phyloP scores from a whole-genome alignment of 2,329 filamentous ascomycete genomes.

The Chaetomiaceae sp. region DNA sequence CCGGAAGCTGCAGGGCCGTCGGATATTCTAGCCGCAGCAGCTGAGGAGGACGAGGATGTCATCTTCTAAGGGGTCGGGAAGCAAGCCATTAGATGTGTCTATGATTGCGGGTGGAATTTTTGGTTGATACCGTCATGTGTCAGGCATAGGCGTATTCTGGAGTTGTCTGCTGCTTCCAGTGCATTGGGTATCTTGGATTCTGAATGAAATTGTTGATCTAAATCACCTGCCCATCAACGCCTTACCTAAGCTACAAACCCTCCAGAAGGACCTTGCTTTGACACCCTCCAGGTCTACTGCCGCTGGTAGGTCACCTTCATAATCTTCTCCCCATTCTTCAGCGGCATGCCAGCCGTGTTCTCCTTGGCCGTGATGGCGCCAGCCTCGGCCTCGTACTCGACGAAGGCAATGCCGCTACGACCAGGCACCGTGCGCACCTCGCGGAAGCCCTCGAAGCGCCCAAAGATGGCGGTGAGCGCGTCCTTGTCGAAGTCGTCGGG shows the following conservation, averaged over 20 bases:
- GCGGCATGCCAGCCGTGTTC: slow-evolving; percentile 76
- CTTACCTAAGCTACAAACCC: not conserved
- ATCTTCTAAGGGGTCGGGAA: slow-evolving; percentile 59
- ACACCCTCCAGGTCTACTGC: slow-evolving; percentile 50
- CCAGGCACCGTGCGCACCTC: slow-evolving; percentile 88
- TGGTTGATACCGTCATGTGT: slow-evolving; percentile 12
- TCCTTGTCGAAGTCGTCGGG: slow-evolving; percentile 84
- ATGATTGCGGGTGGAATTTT: slow-evolving; percentile 10
- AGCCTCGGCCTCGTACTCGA: slow-evolving; percentile 88
- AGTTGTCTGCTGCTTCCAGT: slow-evolving; percentile 15
- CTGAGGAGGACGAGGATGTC: slow-evolving; percentile 76
- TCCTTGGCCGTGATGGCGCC: slow-evolving; percentile 93
- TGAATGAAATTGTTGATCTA: not conserved
- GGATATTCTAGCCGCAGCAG: slow-evolving; percentile 69
- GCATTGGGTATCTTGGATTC: slow-evolving; percentile 24
- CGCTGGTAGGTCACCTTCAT: slow-evolving; percentile 97
- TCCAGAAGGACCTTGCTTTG: not conserved
- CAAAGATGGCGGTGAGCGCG: slow-evolving; percentile 73
- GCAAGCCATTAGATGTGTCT: not conserved
- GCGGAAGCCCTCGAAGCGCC: slow-evolving; percentile 86
- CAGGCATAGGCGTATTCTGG: slow-evolving; percentile 21
- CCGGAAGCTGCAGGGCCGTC: slow-evolving; percentile 41
- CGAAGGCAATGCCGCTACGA: slow-evolving; percentile 84
- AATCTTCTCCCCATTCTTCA: slow-evolving; percentile 68
- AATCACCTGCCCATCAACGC: not conserved